phyloP scores from a whole-genome alignment of 352 stramenopile genomes.

The Pythium scleroteichum region DNA sequence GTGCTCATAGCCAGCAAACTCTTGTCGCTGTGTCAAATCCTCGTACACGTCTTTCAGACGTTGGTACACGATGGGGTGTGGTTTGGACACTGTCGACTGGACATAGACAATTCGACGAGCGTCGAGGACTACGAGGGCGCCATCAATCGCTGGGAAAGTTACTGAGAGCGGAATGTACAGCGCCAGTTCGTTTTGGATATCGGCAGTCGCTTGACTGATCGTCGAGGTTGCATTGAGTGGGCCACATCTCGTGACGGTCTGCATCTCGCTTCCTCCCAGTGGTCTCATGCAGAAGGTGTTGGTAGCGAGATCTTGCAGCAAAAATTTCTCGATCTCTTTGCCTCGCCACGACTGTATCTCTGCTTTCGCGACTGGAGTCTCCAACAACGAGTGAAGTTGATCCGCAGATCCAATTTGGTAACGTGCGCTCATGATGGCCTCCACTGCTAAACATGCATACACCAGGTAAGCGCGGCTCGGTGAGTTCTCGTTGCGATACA shows the following conservation, averaged over 20 bases:
- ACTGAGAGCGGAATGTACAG: slow-evolving; percentile 35
- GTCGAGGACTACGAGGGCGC: too few species aligned
- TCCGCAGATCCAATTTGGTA: slow-evolving; percentile 18
- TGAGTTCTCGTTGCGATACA: slow-evolving; percentile 20
- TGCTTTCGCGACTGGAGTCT: slow-evolving; percentile 15
- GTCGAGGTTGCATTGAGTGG: slow-evolving; percentile 19
- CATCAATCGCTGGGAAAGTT: slow-evolving; percentile 33
- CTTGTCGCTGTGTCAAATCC: slow-evolving; percentile 22
- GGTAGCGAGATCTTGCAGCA: slow-evolving; percentile 20
- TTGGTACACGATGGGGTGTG: slow-evolving; percentile 32
- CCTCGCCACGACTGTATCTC: slow-evolving; percentile 24
- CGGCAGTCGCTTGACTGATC: slow-evolving; percentile 28
- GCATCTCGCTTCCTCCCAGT: slow-evolving; percentile 1
- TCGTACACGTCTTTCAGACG: slow-evolving; percentile 25
- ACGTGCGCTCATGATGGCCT: slow-evolving; percentile 15
- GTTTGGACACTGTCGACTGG: too few species aligned
- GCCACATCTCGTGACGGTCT: too few species aligned
- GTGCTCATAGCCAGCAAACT: slow-evolving; percentile 33
- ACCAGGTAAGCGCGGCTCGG: slow-evolving; percentile 13
- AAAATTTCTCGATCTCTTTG: slow-evolving; percentile 24
- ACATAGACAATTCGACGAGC: too few species aligned
- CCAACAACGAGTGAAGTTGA: slow-evolving; percentile 19
- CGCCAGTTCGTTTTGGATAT: slow-evolving; percentile 29
- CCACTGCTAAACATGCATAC: slow-evolving; percentile 20
- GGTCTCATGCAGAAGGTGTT: slow-evolving; percentile 11